These are phyloP conservation scores for Rutidosis leptorrhynchoides DNA, from an alignment of 129 eudicot genomes.

Conservation along the genomic window DNA sequence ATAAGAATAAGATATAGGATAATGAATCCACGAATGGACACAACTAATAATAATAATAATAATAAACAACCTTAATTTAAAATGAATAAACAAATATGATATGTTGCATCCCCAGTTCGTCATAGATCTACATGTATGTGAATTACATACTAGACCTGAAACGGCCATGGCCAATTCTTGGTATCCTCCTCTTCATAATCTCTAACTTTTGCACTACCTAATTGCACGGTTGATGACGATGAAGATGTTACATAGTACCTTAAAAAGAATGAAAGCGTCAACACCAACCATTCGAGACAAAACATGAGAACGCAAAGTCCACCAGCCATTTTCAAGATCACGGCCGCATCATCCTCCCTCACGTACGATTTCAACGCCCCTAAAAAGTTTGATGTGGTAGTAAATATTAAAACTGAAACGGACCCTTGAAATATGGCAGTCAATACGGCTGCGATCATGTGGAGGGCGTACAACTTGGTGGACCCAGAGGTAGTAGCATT, in stretches of 20 bases:
- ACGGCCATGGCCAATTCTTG: constrained; percentile 54
- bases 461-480: constrained; percentile 60
- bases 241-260: constrained; percentile 35
- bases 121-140: not conserved
- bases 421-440: constrained; percentile 85
- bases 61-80: not conserved
- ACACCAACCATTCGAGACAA: constrained; percentile 69
- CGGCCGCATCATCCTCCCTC: constrained; percentile 58
- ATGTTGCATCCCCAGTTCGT: not conserved
- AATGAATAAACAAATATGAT: not conserved
- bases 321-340: constrained; percentile 63
- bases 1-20: no score
- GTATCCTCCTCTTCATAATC: constrained; percentile 37
- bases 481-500: constrained; percentile 44
- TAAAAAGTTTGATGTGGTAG: constrained; percentile 58
- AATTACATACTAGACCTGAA: constrained; percentile 38
- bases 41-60: not conserved
- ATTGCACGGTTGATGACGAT: not conserved
- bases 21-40: no score
- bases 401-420: constrained; percentile 63
- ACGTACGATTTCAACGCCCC: constrained; percentile 65
- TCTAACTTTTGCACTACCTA: constrained; percentile 31
- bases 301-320: constrained; percentile 63
- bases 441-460: constrained; percentile 62
- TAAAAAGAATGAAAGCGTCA: constrained; percentile 63